Percentiles rank a stretch among this genome's conserved stretches.
Conservation (phyloP, 2,329 filamentous ascomycete genomes). For the Cytospora chrysosperma region DNA sequence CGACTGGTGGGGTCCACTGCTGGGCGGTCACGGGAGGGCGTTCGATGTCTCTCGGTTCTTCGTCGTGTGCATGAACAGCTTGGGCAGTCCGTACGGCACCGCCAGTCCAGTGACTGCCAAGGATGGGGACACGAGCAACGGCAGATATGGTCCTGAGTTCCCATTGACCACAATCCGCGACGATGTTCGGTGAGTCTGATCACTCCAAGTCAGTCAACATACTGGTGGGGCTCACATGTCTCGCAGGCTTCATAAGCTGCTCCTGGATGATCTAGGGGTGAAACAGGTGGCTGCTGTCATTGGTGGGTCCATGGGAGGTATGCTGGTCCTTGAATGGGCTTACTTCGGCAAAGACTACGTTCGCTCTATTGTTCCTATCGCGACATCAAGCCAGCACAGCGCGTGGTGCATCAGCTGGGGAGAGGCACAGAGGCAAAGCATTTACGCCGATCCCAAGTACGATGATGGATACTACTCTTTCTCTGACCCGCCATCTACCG, state of each 20-base stretch:
- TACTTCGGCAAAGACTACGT: conserved; percentile 89
- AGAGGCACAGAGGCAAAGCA: conserved; percentile 85
- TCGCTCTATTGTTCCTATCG: conserved; percentile 76
- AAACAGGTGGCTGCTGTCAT: conserved; percentile 75
- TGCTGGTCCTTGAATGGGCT: conserved; percentile 89
- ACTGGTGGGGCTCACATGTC: neutral
- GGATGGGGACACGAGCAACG: conserved; percentile 72
- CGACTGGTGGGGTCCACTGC: conserved; percentile 85
- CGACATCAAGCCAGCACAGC: conserved; percentile 80
- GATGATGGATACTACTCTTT: conserved; percentile 94
- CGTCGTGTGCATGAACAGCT: conserved; percentile 80
- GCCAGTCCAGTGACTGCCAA: conserved; percentile 88
- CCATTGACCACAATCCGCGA: conserved; percentile 93
- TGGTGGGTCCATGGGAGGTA: conserved; percentile 83
- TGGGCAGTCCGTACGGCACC: conserved; percentile 82
- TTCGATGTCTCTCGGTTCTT: conserved; percentile 85
- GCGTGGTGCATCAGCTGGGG: conserved; percentile 93
- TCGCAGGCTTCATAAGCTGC: conserved; percentile 69
- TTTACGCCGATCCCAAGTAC: conserved; percentile 98
- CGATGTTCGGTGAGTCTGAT: conserved; percentile 75
- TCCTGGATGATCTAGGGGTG: conserved; percentile 79
- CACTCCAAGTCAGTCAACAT: neutral
- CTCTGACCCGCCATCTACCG: conserved; percentile 79
- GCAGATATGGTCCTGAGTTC: conserved; percentile 90
- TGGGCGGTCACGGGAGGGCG: conserved; percentile 73